Conservation (phyloP, 2,329 filamentous ascomycete genomes). For the Cordyceps javanica region DNA sequence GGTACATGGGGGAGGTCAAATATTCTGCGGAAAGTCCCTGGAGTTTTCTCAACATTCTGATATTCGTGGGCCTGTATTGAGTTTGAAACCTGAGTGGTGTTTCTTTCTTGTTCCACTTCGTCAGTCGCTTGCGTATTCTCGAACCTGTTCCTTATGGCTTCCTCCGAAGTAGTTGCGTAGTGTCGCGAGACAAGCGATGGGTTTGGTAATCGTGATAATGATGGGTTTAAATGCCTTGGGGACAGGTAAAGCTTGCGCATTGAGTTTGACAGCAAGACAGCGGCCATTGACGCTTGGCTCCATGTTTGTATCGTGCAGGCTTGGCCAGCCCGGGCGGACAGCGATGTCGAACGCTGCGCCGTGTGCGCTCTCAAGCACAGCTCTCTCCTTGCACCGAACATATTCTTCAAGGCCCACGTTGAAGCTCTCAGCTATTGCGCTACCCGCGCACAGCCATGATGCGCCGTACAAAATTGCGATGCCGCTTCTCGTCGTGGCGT, state of each 20-base stretch:
- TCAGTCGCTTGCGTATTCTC: background rate
- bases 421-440: background rate
- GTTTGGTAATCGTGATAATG: too few species aligned
- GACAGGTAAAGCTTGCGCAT: background rate
- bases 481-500: background rate
- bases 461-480: background rate
- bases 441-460: background rate
- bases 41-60: too few species aligned
- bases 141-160: slow-evolving; percentile 1
- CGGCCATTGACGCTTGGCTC: background rate
- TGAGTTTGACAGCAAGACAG: background rate
- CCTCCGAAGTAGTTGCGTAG: background rate
- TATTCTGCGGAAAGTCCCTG: background rate
- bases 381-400: slow-evolving; percentile 1
- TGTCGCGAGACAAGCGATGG: background rate
- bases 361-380: background rate
- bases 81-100: too few species aligned
- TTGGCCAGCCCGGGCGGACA: background rate
- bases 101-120: background rate
- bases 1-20: background rate
- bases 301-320: background rate
- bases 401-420: background rate
- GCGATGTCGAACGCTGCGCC: background rate
- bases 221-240: too few species aligned
- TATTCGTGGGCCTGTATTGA: background rate